Conservation (phyloP, 345 rosid genomes). For the Carallia pectinifolia region DNA sequence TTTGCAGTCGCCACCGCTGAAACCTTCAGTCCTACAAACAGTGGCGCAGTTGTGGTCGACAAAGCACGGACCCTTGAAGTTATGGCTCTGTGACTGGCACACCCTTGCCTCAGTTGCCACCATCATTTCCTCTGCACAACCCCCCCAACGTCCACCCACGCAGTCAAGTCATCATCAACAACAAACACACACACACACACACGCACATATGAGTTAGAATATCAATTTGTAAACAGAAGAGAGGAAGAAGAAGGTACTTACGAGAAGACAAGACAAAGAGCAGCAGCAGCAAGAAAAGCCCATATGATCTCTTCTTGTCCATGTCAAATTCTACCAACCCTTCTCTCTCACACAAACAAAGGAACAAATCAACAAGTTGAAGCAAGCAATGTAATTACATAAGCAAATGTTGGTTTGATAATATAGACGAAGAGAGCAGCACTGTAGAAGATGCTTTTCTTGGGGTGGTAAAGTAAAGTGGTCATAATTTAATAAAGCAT, state of each 20-base stretch:
- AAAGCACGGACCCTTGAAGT: slow-evolving; percentile 38
- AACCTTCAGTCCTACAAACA: slow-evolving; percentile 52
- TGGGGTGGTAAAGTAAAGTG: no score
- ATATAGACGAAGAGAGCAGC: no score
- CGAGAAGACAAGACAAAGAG: slow-evolving; percentile 31
- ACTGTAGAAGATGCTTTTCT: no score
- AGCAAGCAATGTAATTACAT: no score
- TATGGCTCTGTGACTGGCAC: slow-evolving; percentile 44
- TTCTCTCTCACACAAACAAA: no score
- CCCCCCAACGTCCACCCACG: not conserved
- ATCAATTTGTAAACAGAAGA: no score
- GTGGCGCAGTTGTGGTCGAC: slow-evolving; percentile 31
- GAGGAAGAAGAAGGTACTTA: not conserved
- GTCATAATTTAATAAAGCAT: no score
- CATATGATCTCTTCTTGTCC: slow-evolving; percentile 15
- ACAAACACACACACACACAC: no score
- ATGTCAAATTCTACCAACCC: not conserved
- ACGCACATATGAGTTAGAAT: no score
- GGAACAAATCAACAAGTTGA: no score
- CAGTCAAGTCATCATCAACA: no score
- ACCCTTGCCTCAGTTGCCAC: slow-evolving; percentile 28
- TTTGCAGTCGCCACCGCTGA: slow-evolving; percentile 39
- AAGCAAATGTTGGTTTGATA: no score
- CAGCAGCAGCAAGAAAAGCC: slow-evolving; percentile 20
- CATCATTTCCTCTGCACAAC: not conserved